Evolutionary conservation across 2,329 filamentous ascomycete genomes (phyloP).

Genomic region (Pochonia chlamydosporia): DNA sequence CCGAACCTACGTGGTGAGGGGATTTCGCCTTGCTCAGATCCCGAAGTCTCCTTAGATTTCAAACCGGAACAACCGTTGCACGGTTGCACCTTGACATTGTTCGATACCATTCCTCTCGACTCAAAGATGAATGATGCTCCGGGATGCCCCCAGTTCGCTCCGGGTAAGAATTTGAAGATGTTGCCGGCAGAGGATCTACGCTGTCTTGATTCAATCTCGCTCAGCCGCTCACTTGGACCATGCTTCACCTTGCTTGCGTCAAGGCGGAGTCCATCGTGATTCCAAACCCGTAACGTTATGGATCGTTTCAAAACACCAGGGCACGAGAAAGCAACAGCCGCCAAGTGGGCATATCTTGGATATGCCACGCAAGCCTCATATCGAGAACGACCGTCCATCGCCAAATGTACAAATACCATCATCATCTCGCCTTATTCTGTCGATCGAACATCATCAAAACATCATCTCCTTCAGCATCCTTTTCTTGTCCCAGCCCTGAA

Average conservation of each 20-base stretch:
- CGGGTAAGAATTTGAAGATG: no score
- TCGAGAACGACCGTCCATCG: not conserved
- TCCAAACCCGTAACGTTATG: slow-evolving; percentile 1
- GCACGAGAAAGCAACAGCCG: not conserved
- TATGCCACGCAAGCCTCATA: not conserved
- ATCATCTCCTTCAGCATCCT: not conserved
- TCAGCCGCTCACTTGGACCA: not conserved
- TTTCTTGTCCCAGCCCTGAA: not conserved
- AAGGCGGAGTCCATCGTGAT: slow-evolving; percentile 1
- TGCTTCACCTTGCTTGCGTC: not conserved
- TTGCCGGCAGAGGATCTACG: no score
- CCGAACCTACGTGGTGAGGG: no score
- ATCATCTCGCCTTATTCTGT: not conserved
- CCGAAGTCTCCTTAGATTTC: no score
- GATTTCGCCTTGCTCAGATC: no score
- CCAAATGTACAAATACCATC: slow-evolving; percentile 1
- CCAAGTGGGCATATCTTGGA: not conserved
- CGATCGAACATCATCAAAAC: not conserved
- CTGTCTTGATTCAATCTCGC: no score
- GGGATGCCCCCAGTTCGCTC: no score
- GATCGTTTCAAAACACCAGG: not conserved
- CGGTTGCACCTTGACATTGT: no score
- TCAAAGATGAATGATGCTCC: no score
- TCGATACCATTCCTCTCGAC: no score
- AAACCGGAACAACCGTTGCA: no score